Percentiles rank a stretch among this genome's conserved stretches.
Evolutionary conservation across 768 basidiomycete genomes (phyloP).

Genomic region (Lentinula sp.): DNA sequence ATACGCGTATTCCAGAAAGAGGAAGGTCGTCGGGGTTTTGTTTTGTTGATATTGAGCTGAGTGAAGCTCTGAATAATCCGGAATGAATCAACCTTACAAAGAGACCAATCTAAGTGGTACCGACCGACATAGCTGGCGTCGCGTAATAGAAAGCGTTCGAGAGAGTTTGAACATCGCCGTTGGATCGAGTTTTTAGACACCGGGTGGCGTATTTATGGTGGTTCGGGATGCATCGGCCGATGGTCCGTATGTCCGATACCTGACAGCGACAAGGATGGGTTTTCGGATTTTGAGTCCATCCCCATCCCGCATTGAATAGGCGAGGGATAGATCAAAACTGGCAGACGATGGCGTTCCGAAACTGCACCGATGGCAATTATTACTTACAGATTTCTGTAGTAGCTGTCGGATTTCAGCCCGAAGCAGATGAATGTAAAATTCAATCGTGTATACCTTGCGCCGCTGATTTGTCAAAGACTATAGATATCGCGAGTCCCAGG

Average conservation of each 20-base stretch:
- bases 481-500: too few species aligned
- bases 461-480: too few species aligned
- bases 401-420: background rate
- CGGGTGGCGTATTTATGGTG: background rate
- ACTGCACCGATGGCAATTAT: background rate
- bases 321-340: too few species aligned
- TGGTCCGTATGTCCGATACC: background rate
- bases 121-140: background rate
- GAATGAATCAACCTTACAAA: background rate
- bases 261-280: background rate
- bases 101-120: background rate
- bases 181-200: background rate
- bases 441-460: too few species aligned
- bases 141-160: background rate
- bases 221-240: background rate
- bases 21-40: slow-evolving; percentile 33
- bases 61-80: background rate
- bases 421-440: background rate
- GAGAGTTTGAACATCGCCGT: background rate
- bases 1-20: slow-evolving; percentile 54
- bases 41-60: slow-evolving; percentile 12
- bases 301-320: too few species aligned
- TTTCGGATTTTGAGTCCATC: background rate
- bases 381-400: background rate
- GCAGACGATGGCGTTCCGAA: background rate